Evolutionary conservation across 2,329 filamentous ascomycete species (phyloP).

Genomic region (Pyricularia grisea): DNA sequence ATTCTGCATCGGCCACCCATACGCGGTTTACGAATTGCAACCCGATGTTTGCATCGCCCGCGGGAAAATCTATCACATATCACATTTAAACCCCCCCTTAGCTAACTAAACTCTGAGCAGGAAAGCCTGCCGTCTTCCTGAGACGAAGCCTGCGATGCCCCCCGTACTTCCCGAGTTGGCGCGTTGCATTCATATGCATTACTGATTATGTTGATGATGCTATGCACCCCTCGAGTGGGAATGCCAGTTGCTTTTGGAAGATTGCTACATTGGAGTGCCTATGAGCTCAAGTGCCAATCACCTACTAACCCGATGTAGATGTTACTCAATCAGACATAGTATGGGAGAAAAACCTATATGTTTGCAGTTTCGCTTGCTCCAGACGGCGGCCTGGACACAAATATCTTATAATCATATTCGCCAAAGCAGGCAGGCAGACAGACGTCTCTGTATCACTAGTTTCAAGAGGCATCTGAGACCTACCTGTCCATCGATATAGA

Average conservation of each 20-base stretch:
- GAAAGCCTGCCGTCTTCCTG: background rate
- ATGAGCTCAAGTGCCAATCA: background rate
- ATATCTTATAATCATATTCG: background rate
- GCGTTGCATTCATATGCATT: background rate
- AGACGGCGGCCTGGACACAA: background rate
- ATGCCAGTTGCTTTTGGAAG: background rate
- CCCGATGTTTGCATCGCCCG: background rate
- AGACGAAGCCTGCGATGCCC: background rate
- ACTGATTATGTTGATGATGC: background rate
- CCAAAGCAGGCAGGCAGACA: background rate
- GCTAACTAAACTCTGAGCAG: background rate
- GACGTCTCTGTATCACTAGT: background rate
- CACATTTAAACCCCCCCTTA: background rate
- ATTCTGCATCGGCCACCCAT: background rate
- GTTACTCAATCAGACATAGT: background rate
- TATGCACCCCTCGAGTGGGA: background rate
- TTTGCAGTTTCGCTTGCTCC: background rate
- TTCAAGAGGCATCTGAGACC: background rate
- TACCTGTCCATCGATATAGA: background rate
- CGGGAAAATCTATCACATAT: background rate
- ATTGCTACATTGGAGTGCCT: background rate
- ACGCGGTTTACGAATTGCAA: background rate
- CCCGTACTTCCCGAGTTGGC: background rate
- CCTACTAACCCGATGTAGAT: background rate
- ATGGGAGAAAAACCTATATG: background rate